Evolutionary conservation across 768 basidiomycete species (phyloP), one percentile per base, ranked within the genome.

Genomic region (Gloeopeniophorella convolvens): DNA sequence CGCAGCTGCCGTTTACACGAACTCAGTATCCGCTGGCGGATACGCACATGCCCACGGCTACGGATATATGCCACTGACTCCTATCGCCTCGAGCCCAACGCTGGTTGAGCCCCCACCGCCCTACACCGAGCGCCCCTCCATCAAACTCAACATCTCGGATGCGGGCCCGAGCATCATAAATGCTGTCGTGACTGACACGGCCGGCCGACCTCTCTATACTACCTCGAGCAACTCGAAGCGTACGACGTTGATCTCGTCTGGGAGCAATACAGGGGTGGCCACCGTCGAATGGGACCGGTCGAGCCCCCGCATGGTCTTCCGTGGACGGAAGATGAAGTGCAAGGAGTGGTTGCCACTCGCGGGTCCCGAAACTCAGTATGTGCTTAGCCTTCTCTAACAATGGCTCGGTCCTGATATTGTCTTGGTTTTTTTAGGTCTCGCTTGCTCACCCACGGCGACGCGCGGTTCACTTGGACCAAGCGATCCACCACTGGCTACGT

Each of bases 261-360:
- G 7, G 8, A 28, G 44, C 30, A 33, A 39, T 3, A 20, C 20
- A 4, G 34, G 48, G 46, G 35, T 54, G 5, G 52, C 52, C 20
- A 44, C 46, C 24, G 18, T 54, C 30, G 46, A 54, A 2, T 54
- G 52, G 52, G 30, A 54, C 21, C 42, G 52, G 8, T 27, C 46
- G 5, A 54, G 36, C 43, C 52, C 52, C 12, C 46, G 42, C 15
- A 28, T 54, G 35, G 42, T 48, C 21, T 54, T 39, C n/a, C 46
- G 30, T 31, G 30, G 46, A 15, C 36, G 48, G 42, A 54, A 48
- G 36, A 23, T 33, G 8, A 54, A 15, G 26, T 54, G 52, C 31
- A 54, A 48, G 30, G 46, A 54, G 4, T 54, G 52, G 52, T 21
- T 54, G 24, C 42, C 52, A 7, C 46, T 43, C 15, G 52, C 46